Evolutionary conservation across 2,329 filamentous ascomycete genomes (phyloP).

Genomic region (Hyphodiscus sp.): DNA sequence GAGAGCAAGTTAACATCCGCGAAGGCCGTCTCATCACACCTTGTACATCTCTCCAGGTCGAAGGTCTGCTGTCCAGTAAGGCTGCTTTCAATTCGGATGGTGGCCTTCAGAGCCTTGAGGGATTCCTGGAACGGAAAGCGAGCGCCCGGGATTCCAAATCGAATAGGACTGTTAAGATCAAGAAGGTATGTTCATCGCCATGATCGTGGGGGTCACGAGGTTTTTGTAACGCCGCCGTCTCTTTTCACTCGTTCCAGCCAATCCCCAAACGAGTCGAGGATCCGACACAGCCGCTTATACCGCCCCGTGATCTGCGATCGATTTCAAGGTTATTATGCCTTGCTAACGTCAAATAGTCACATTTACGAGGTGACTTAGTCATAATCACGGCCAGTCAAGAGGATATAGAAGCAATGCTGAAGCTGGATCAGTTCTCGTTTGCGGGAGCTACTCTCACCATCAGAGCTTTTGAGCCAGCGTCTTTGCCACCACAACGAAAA

Average conservation of each 20-base stretch:
- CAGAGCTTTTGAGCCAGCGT: slow-evolving; percentile 36
- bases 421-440: slow-evolving; percentile 63
- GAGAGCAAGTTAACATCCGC: slow-evolving; percentile 25
- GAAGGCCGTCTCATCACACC: slow-evolving; percentile 23
- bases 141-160: slow-evolving; percentile 43
- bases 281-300: slow-evolving; percentile 20
- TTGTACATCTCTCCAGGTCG: slow-evolving; percentile 36
- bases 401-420: slow-evolving; percentile 57
- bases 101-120: slow-evolving; percentile 56
- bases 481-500: slow-evolving; percentile 2
- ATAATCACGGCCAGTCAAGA: slow-evolving; percentile 60
- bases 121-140: slow-evolving; percentile 67
- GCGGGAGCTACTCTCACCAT: slow-evolving; percentile 55
- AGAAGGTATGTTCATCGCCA: slow-evolving; percentile 64
- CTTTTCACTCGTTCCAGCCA: slow-evolving; percentile 35
- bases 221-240: slow-evolving; percentile 30
- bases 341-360: slow-evolving; percentile 68
- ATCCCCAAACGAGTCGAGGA: slow-evolving; percentile 28
- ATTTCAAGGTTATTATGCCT: slow-evolving; percentile 34
- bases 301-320: slow-evolving; percentile 24
- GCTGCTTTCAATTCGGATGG: slow-evolving; percentile 60
- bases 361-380: slow-evolving; percentile 60
- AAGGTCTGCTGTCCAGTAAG: slow-evolving; percentile 63
- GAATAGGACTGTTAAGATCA: slow-evolving; percentile 51
- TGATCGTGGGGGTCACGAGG: slow-evolving; percentile 36